These are phyloP conservation scores for Phaffomyces opuntiae DNA, from an alignment of 805 yeast species.

Conservation along the genomic window DNA sequence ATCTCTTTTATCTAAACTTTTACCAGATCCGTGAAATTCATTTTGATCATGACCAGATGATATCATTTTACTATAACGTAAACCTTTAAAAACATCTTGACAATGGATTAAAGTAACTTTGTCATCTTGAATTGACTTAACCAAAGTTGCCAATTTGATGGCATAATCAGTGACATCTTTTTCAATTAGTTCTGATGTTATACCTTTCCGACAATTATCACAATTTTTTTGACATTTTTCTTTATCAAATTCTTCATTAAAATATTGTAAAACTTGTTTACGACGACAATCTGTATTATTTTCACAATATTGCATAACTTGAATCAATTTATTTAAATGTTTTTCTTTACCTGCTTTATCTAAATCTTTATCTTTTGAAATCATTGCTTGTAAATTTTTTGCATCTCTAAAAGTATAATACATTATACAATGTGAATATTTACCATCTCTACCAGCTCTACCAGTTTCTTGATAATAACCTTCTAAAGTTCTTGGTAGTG, in stretches of 20 bases:
- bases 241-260: conserved; percentile 74
- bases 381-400: conserved; percentile 64
- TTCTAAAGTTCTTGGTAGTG: conserved; percentile 84
- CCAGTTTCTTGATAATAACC: conserved; percentile 99
- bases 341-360: conserved; percentile 60
- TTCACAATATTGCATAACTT: conserved; percentile 88
- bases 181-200: conserved; percentile 35
- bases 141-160: conserved; percentile 49
- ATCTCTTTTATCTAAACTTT: conserved; percentile 53
- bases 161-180: conserved; percentile 69
- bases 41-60: conserved; percentile 54
- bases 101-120: conserved; percentile 74
- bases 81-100: conserved; percentile 78
- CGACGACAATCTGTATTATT: conserved; percentile 87
- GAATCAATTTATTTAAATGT: conserved; percentile 68
- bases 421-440: conserved; percentile 72
- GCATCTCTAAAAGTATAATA: conserved; percentile 80
- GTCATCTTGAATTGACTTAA: conserved; percentile 44
- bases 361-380: conserved; percentile 66
- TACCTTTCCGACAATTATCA: conserved; percentile 68
- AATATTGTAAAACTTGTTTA: conserved; percentile 81
- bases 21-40: conserved; percentile 68
- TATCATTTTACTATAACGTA: conserved; percentile 53
- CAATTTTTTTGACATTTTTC: conserved; percentile 63
- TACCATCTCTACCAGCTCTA: conserved; percentile 96